These are phyloP conservation scores for Phaeomoniella chlamydospora DNA, from an alignment of 2,329 filamentous ascomycete species.

Conservation along the genomic window DNA sequence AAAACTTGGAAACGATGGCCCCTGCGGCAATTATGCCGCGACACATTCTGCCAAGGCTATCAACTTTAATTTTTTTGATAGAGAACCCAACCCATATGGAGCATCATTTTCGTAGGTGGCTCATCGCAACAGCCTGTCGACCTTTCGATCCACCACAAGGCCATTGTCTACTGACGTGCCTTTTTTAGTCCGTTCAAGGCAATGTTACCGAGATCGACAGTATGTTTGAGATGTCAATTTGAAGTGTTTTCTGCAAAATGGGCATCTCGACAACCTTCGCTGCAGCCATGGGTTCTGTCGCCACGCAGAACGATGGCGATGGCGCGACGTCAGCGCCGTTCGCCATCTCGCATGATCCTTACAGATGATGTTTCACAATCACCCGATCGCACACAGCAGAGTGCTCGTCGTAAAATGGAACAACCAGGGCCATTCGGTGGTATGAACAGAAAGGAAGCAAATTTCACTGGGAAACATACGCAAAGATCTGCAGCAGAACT, in stretches of 20 bases:
- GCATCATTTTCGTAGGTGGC: too few species aligned
- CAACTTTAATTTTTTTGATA: too few species aligned
- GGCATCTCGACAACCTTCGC: not conserved
- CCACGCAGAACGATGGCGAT: conserved; percentile 23
- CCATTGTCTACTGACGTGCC: too few species aligned
- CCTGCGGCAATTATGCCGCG: too few species aligned
- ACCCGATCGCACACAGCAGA: not conserved
- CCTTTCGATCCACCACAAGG: too few species aligned
- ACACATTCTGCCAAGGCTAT: too few species aligned
- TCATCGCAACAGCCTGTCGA: too few species aligned
- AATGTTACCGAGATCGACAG: conserved; percentile 8
- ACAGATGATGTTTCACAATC: conserved; percentile 22
- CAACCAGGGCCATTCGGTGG: conserved; percentile 40
- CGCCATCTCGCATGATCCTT: conserved; percentile 36
- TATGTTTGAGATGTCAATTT: conserved; percentile 11
- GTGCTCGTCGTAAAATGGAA: not conserved
- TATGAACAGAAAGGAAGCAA: conserved; percentile 41
- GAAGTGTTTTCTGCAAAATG: conserved; percentile 4
- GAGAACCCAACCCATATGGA: too few species aligned
- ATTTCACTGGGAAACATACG: conserved; percentile 23
- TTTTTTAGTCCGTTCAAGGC: not conserved
- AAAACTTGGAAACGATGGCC: too few species aligned
- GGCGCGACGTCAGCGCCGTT: conserved; percentile 21
- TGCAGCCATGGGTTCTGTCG: conserved; percentile 16
- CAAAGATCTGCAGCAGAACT: conserved; percentile 22